phyloP scores from a whole-genome alignment of 441 rosid genomes.

The Mallotus repandus region DNA sequence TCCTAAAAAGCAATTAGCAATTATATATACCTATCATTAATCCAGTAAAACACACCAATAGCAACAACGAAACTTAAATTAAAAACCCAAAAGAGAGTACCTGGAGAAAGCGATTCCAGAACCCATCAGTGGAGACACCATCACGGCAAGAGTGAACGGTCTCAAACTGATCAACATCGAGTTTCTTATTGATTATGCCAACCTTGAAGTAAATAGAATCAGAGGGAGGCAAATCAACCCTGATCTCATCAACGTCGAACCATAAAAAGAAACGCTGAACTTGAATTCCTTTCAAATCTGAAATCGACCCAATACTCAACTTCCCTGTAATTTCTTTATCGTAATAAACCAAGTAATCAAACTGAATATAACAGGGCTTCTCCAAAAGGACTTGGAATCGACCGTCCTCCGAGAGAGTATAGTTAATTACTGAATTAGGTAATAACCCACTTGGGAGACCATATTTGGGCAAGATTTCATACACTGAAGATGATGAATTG shows the following conservation, averaged over 20 bases:
- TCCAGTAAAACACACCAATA: neutral
- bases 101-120: conserved; percentile 47
- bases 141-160: conserved; percentile 81
- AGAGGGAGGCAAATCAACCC: conserved; percentile 84
- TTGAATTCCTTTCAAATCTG: conserved; percentile 72
- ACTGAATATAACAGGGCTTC: conserved; percentile 58
- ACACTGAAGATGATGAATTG: conserved; percentile 40
- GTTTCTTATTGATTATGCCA: conserved; percentile 84
- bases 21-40: neutral
- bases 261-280: conserved; percentile 71
- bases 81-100: conserved; percentile 33
- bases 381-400: conserved; percentile 49
- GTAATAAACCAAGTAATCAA: conserved; percentile 85
- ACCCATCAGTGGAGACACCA: conserved; percentile 41
- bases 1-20: neutral
- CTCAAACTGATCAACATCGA: conserved; percentile 73
- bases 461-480: conserved; percentile 72
- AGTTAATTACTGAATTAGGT: conserved; percentile 56
- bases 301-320: conserved; percentile 68
- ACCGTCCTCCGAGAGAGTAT: conserved; percentile 67
- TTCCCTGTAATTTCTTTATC: conserved; percentile 62
- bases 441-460: conserved; percentile 88
- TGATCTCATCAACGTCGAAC: conserved; percentile 82
- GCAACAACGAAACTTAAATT: neutral
- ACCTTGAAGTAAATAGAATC: conserved; percentile 84